A percentile compares a stretch with the other conserved stretches of the same genome.
Conservation (phyloP, 2,329 filamentous ascomycete genomes). For the Aspergillus proliferans region DNA sequence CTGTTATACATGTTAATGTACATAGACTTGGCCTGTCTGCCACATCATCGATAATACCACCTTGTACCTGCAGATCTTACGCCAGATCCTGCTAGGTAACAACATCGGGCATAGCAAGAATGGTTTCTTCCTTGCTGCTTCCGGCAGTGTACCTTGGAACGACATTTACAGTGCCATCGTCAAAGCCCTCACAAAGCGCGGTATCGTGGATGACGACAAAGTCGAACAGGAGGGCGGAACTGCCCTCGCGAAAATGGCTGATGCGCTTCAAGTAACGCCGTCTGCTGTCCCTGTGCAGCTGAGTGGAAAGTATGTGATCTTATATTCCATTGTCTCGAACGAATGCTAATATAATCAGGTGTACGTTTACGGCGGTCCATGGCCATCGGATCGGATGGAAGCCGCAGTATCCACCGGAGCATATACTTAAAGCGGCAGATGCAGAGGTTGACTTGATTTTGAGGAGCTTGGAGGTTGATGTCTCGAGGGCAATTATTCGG, state of each 20-base stretch:
- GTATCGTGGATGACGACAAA: constrained; percentile 31
- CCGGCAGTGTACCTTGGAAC: constrained; percentile 46
- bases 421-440: constrained; percentile 44
- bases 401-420: constrained; percentile 36
- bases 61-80: constrained; percentile 43
- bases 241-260: constrained; percentile 37
- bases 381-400: constrained; percentile 44
- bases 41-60: constrained; percentile 45
- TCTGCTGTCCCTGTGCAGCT: constrained; percentile 35
- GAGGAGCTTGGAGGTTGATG: constrained; percentile 9
- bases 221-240: constrained; percentile 33
- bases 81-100: constrained; percentile 37
- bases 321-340: background rate
- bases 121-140: constrained; percentile 48
- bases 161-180: constrained; percentile 47
- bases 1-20: background rate
- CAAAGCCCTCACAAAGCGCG: constrained; percentile 33
- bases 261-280: constrained; percentile 31
- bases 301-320: constrained; percentile 37
- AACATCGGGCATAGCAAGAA: constrained; percentile 36
- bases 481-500: constrained; percentile 16
- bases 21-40: constrained; percentile 49
- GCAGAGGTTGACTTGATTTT: constrained; percentile 44
- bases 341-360: constrained; percentile 22
- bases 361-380: constrained; percentile 38